phyloP scores from a whole-genome alignment of 768 basidiomycete genomes.

The Lactarius hatsudake region DNA sequence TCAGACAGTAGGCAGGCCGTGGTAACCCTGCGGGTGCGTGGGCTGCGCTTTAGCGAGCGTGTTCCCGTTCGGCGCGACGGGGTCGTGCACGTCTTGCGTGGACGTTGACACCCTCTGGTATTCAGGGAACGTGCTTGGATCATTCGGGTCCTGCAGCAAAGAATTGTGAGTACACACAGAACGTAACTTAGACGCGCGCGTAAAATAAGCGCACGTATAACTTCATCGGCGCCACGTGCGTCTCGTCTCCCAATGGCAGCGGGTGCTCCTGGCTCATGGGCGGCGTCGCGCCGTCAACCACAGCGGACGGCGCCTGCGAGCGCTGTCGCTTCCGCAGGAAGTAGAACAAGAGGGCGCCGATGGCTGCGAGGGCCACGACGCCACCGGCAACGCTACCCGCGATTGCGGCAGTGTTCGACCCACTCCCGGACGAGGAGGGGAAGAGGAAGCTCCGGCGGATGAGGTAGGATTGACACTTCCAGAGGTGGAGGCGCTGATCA shows the following conservation, averaged over 20 bases:
- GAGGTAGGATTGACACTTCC: not conserved
- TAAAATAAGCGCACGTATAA: conserved; percentile 9
- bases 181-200: not conserved
- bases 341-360: not conserved
- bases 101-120: not conserved
- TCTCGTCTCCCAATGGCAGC: not conserved
- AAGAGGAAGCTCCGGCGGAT: not conserved
- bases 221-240: not conserved
- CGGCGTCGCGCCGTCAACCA: not conserved
- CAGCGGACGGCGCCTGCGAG: not conserved
- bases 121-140: conserved; percentile 11
- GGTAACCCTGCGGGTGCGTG: not conserved
- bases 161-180: not conserved
- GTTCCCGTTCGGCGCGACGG: not conserved
- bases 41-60: not conserved
- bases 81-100: not conserved
- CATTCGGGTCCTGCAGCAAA: conserved; percentile 12
- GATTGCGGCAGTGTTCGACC: not conserved
- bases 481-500: not conserved
- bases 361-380: not conserved
- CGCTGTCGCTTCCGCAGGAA: not conserved
- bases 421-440: not conserved
- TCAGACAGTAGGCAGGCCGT: conserved; percentile 5
- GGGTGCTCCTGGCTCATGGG: no score
- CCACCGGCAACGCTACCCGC: conserved; percentile 4